Percentiles rank a stretch among this genome's conserved stretches.
These are phyloP conservation scores for Saturnispora bothae DNA, from an alignment of 805 yeast species.

Conservation along the genomic window DNA sequence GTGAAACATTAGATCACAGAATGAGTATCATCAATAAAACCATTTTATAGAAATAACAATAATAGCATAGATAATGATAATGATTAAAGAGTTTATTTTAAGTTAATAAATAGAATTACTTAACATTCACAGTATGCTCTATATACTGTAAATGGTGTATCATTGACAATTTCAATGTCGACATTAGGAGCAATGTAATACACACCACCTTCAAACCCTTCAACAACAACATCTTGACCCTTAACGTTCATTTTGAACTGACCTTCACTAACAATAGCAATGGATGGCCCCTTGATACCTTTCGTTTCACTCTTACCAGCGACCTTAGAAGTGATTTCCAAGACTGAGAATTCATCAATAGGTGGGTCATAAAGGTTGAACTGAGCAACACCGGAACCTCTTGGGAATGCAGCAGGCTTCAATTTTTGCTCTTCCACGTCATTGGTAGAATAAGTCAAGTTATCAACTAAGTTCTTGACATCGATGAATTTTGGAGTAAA, in stretches of 20 bases:
- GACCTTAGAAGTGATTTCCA: constrained; percentile 57
- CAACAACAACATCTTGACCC: constrained; percentile 31
- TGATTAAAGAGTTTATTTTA: not conserved
- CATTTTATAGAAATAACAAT: too few species aligned
- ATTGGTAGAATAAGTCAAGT: constrained; percentile 84
- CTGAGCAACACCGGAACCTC: constrained; percentile 57
- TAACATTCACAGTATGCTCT: constrained; percentile 81
- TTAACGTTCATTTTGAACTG: constrained; percentile 45
- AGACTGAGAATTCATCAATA: constrained; percentile 90
- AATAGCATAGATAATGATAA: too few species aligned
- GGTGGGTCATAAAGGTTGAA: constrained; percentile 84
- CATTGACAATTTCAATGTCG: constrained; percentile 48
- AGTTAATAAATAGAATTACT: not conserved
- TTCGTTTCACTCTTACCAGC: constrained; percentile 46
- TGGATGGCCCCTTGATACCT: constrained; percentile 76
- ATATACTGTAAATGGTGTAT: constrained; percentile 60
- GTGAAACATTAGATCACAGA: constrained; percentile 60
- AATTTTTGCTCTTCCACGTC: constrained; percentile 91
- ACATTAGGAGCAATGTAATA: constrained; percentile 76
- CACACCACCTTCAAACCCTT: constrained; percentile 62
- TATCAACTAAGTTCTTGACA: constrained; percentile 75
- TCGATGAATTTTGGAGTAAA: constrained; percentile 99
- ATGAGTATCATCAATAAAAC: not conserved
- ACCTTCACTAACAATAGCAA: constrained; percentile 77
- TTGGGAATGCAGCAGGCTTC: constrained; percentile 48